These are phyloP conservation scores for Tricholoma sp. DNA, from an alignment of 768 basidiomycete species.

Conservation along the genomic window DNA sequence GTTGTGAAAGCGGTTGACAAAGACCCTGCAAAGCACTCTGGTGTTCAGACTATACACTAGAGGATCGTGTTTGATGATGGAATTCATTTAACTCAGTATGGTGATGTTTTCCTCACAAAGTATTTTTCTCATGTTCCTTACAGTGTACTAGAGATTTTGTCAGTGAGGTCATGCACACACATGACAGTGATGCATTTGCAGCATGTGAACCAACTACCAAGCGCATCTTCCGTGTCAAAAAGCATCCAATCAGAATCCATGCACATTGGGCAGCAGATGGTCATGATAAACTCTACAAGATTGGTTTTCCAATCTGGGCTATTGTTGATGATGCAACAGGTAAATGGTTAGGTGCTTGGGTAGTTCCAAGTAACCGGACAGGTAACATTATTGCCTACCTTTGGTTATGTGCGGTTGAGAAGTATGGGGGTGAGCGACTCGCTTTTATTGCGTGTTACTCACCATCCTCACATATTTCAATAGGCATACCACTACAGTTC, in stretches of 20 bases:
- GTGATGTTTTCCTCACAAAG: not conserved
- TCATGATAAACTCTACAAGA: too few relatives aligned
- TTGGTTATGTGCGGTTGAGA: too few relatives aligned
- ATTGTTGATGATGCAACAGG: too few relatives aligned
- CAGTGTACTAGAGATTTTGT: constrained; percentile 1
- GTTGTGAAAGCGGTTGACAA: constrained; percentile 18
- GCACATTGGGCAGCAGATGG: not conserved
- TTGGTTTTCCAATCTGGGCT: too few relatives aligned
- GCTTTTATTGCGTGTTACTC: not conserved
- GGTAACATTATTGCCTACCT: too few relatives aligned
- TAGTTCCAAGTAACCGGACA: too few relatives aligned
- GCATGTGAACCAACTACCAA: constrained; percentile 3
- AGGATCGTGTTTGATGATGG: constrained; percentile 16
- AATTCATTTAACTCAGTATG: constrained; percentile 9
- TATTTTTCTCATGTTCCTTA: not conserved
- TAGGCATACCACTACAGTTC: constrained; percentile 31
- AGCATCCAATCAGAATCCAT: not conserved
- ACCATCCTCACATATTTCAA: not conserved
- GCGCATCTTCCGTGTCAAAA: not conserved
- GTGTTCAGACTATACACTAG: constrained; percentile 14
- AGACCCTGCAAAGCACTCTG: constrained; percentile 15
- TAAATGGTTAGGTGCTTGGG: constrained; percentile 6
- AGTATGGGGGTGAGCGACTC: constrained; percentile 21
- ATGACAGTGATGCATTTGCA: constrained; percentile 4
- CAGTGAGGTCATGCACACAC: constrained; percentile 4